These are phyloP conservation scores for Ophiostoma angusticollis DNA, from an alignment of 2,329 filamentous ascomycete species.

Conservation along the genomic window DNA sequence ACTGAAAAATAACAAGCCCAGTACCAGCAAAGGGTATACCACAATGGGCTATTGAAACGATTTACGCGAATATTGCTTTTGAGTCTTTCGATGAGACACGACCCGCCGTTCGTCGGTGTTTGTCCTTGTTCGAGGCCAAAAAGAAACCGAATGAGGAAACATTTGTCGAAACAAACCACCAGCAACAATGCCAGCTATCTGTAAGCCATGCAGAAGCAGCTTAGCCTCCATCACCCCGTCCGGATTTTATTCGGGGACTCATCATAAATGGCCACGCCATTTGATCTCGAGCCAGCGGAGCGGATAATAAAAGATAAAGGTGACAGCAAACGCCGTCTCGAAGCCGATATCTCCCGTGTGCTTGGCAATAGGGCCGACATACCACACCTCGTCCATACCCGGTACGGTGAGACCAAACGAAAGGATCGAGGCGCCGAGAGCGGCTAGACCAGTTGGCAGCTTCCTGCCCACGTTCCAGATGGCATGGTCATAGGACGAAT, in stretches of 20 bases:
- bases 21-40: no score
- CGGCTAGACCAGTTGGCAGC: conserved; percentile 35
- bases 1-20: no score
- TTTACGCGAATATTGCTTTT: no score
- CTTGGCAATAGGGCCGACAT: conserved; percentile 45
- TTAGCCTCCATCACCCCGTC: not conserved
- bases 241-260: no score
- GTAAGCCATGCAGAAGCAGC: not conserved
- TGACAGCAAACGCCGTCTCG: conserved; percentile 45
- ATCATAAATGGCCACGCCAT: conserved; percentile 20
- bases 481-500: conserved; percentile 30
- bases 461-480: conserved; percentile 33
- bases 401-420: conserved; percentile 42
- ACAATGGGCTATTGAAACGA: no score
- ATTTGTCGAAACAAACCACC: no score
- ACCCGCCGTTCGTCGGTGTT: no score
- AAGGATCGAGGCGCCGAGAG: conserved; percentile 31
- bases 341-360: conserved; percentile 53
- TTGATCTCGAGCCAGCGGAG: conserved; percentile 31
- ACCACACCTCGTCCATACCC: conserved; percentile 49
- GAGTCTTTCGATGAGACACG: no score
- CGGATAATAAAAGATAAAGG: conserved; percentile 33
- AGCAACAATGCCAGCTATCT: no score
- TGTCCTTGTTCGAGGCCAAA: no score
- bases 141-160: no score